These are phyloP conservation scores for Moesziomyces sp. DNA, from an alignment of 1,284 basidiomycete genomes.

Conservation along the genomic window DNA sequence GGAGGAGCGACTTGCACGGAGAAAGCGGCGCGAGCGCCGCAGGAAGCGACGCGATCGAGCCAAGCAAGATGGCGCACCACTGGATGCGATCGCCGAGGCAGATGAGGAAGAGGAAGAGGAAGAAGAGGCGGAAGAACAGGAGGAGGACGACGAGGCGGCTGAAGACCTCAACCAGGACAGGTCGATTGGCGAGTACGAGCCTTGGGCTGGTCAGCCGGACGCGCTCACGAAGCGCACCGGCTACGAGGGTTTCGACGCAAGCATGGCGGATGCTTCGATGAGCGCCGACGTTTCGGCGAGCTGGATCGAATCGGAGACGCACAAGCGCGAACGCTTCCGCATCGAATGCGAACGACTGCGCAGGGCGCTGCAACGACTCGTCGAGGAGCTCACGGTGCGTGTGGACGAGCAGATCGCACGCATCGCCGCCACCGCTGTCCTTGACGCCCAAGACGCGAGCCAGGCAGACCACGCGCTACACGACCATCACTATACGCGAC, in stretches of 20 bases:
- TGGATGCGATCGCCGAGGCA: slow-evolving; percentile 36
- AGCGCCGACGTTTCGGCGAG: slow-evolving; percentile 26
- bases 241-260: slow-evolving; percentile 6
- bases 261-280: slow-evolving; percentile 27
- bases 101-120: slow-evolving; percentile 42
- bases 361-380: slow-evolving; percentile 24
- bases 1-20: slow-evolving; percentile 29
- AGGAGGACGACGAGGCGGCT: slow-evolving; percentile 9
- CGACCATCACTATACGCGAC: slow-evolving; percentile 21
- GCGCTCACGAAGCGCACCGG: background rate
- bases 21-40: slow-evolving; percentile 30
- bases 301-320: slow-evolving; percentile 27
- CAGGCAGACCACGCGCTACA: slow-evolving; percentile 26
- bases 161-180: background rate
- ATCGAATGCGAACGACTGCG: slow-evolving; percentile 30
- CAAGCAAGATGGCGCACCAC: slow-evolving; percentile 24
- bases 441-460: slow-evolving; percentile 19
- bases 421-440: slow-evolving; percentile 18
- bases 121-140: slow-evolving; percentile 22
- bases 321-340: slow-evolving; percentile 34
- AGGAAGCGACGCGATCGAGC: slow-evolving; percentile 32
- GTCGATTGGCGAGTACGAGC: background rate
- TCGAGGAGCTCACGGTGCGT: slow-evolving; percentile 34
- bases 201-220: background rate
- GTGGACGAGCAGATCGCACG: slow-evolving; percentile 44